These are phyloP conservation scores for Globisporangium irregulare DNA, from an alignment of 352 stramenopile species.

Conservation along the genomic window DNA sequence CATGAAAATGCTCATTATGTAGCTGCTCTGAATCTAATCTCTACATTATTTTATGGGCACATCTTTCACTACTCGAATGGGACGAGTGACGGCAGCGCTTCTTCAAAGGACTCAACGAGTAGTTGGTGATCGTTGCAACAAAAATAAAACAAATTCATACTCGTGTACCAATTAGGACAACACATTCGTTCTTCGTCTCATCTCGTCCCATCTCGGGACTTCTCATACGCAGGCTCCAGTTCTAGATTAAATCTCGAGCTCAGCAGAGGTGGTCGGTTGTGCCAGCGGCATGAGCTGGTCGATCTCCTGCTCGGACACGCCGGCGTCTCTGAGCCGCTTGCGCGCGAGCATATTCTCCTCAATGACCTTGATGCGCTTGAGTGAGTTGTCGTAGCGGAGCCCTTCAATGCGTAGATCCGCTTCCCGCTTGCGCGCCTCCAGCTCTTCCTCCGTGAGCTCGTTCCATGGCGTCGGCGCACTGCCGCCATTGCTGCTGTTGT, in stretches of 20 bases:
- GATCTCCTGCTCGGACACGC: slow-evolving; percentile 19
- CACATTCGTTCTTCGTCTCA: background rate
- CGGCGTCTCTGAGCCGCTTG: slow-evolving; percentile 43
- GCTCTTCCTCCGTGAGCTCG: slow-evolving; percentile 19
- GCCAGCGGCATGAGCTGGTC: slow-evolving; percentile 18
- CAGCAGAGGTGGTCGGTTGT: background rate
- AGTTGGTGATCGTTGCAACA: background rate
- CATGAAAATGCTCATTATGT: no score
- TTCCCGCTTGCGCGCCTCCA: slow-evolving; percentile 20
- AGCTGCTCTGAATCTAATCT: no score
- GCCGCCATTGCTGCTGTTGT: background rate
- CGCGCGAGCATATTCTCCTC: slow-evolving; percentile 34
- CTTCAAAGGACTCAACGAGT: background rate
- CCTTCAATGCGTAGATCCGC: slow-evolving; percentile 20
- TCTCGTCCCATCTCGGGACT: background rate
- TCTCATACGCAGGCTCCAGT: no score
- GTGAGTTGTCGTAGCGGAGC: slow-evolving; percentile 22
- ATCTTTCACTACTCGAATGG: no score
- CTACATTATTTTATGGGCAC: no score
- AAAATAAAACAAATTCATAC: background rate
- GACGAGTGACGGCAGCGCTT: no score
- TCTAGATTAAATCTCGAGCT: background rate
- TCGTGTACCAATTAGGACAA: background rate
- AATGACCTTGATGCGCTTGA: slow-evolving; percentile 19
- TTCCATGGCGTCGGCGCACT: slow-evolving; percentile 3